Base-by-base conservation (phyloP, 2,329 filamentous ascomycete species). In the Apiospora arundinis region DNA sequence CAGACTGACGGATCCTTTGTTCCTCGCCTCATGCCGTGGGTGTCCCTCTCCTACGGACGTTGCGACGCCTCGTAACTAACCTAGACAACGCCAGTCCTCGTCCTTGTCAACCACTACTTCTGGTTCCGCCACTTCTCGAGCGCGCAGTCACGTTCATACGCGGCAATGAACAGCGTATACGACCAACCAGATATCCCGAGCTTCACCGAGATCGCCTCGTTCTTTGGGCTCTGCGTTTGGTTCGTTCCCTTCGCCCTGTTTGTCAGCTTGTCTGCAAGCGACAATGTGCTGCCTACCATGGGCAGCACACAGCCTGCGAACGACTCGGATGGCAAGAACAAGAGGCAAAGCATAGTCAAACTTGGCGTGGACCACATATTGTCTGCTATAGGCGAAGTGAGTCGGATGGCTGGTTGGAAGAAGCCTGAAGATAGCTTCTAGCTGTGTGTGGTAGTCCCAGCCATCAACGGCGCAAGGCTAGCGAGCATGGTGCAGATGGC, bases 191-290 rank as follows among this genome's bases (percentile, higher is more conserved):
- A 90, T 69, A 80, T 94, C 63, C 96, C 96, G 0, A 92, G 89
- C 48, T 99, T 99, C 81, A 95, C 94, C 23, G 94, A 98, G 84
- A 96, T 98, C 63, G 95, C 96, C 0, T 95, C 94, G 0, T 99
- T 96, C 83, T 99, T 99, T 79, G 96, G 96, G 0, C 86, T 99
- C 2, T 97, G 95, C 77, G 95, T 99, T 0, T 99, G 96, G 96
- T 87, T 99, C 1, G 93, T 98, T 0, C 96, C 96, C 0, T 99
- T 99, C 80, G 91, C 95, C 21, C 87, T 99, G 18, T 99, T 99
- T 79, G 95, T 99, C 68, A 97, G 93, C 77, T 83, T 99, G 56
- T 97, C 94, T 23, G 96, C 96, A 0, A 94, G 95, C 70, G 96
- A 99, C 79, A 98, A 98, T 79, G 94, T 98, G 4, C 84, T 99